Percentiles rank a stretch among this genome's conserved stretches.
These are phyloP conservation scores for Zygosaccharomyces bailii DNA, from an alignment of 805 yeast species.

Conservation along the genomic window DNA sequence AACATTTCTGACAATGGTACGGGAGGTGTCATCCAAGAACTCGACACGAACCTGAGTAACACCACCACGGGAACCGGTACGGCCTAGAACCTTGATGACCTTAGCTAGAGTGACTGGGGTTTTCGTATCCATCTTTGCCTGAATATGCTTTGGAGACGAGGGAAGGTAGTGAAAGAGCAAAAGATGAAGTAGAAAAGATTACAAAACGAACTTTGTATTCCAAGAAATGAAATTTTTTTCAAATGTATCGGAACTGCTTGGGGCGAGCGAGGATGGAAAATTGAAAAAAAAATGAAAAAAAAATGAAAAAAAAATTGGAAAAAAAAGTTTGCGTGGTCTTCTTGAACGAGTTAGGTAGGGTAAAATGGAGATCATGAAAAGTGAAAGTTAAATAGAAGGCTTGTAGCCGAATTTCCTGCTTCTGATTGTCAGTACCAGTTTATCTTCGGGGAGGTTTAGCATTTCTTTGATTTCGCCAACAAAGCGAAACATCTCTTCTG, in stretches of 20 bases:
- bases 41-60: conserved; percentile 98
- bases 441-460: conserved; percentile 37
- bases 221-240: conserved; percentile 12
- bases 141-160: conserved; percentile 11
- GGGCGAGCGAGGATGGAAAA: conserved; percentile 7
- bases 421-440: conserved; percentile 32
- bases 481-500: conserved; percentile 37
- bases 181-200: not conserved
- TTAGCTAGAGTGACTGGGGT: conserved; percentile 99
- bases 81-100: conserved; percentile 98
- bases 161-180: not conserved
- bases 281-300: conserved; percentile 2
- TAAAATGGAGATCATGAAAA: conserved; percentile 6
- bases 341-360: conserved; percentile 13
- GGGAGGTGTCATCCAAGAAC: conserved; percentile 90
- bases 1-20: conserved; percentile 96
- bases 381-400: not conserved
- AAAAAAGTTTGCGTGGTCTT: conserved; percentile 16
- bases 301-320: conserved; percentile 10
- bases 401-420: conserved; percentile 16
- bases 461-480: conserved; percentile 37
- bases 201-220: conserved; percentile 2
- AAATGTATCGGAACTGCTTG: conserved; percentile 3
- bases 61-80: conserved; percentile 99
- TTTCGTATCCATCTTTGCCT: conserved; percentile 43